Evolutionary conservation across 176 grass and related monocot species (phyloP).

Genomic region (Poa annua): DNA sequence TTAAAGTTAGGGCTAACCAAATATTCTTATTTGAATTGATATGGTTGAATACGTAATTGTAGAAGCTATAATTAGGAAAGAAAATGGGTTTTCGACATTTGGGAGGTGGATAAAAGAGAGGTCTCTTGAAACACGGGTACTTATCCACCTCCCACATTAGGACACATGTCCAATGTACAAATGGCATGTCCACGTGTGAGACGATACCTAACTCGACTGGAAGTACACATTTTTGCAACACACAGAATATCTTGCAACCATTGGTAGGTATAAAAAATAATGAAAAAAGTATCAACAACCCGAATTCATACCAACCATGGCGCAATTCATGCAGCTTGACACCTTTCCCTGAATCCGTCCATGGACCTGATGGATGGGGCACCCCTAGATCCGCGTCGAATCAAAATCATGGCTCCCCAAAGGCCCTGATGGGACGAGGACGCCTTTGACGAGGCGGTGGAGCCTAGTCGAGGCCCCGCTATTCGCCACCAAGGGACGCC

Average conservation of each 20-base stretch:
- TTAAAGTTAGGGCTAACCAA: too few relatives aligned
- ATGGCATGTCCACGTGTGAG: too few relatives aligned
- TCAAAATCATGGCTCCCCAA: conserved; percentile 26
- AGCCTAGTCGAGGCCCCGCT: background rate
- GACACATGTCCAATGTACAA: too few relatives aligned
- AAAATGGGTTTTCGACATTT: too few relatives aligned
- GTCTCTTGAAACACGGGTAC: too few relatives aligned
- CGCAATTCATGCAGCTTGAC: background rate
- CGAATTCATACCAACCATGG: background rate
- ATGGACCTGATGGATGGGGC: conserved; percentile 16
- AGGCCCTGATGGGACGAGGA: conserved; percentile 12
- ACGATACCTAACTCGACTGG: background rate
- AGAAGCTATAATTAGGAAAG: too few relatives aligned
- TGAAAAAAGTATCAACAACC: background rate
- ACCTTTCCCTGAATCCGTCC: background rate
- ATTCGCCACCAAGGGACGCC: conserved; percentile 4
- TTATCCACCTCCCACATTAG: too few relatives aligned
- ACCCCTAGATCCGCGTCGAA: conserved; percentile 30
- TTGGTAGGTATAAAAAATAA: background rate
- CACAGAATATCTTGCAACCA: background rate
- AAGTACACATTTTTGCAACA: background rate
- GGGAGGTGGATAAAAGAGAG: too few relatives aligned
- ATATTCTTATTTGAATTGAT: too few relatives aligned
- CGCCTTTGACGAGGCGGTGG: conserved; percentile 24
- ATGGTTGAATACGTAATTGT: too few relatives aligned